phyloP scores from a whole-genome alignment of 148 eudicot genomes.

The Spergularia marina region DNA sequence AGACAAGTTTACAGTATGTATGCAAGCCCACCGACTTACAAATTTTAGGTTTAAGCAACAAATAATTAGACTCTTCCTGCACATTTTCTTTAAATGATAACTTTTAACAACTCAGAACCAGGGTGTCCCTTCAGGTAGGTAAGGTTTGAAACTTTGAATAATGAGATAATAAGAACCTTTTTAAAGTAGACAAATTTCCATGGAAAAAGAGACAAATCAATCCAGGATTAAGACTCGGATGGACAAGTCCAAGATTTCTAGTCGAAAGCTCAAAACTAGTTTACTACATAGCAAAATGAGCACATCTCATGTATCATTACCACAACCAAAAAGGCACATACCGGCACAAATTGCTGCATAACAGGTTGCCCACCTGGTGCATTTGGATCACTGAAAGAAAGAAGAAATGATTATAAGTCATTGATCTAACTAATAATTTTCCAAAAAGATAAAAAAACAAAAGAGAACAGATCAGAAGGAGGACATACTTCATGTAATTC shows the following conservation, averaged over 20 bases:
- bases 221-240: background rate
- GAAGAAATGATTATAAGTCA: background rate
- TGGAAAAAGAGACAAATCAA: background rate
- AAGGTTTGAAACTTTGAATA: too few relatives aligned
- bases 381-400: conserved; percentile 67
- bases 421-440: too few relatives aligned
- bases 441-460: too few relatives aligned
- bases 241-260: background rate
- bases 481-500: conserved; percentile 87
- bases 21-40: too few relatives aligned
- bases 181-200: background rate
- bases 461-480: background rate
- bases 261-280: background rate
- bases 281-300: background rate
- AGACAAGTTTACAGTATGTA: too few relatives aligned
- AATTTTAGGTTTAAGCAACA: too few relatives aligned
- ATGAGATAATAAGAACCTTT: background rate
- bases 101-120: too few relatives aligned
- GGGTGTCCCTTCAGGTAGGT: too few relatives aligned
- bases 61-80: too few relatives aligned
- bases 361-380: conserved; percentile 97
- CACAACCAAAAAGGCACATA: conserved; percentile 34
- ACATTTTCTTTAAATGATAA: too few relatives aligned
- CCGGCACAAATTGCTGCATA: conserved; percentile 80
- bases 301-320: background rate